phyloP scores from a whole-genome alignment of 352 stramenopile species.

The Globisporangium viniferum region DNA sequence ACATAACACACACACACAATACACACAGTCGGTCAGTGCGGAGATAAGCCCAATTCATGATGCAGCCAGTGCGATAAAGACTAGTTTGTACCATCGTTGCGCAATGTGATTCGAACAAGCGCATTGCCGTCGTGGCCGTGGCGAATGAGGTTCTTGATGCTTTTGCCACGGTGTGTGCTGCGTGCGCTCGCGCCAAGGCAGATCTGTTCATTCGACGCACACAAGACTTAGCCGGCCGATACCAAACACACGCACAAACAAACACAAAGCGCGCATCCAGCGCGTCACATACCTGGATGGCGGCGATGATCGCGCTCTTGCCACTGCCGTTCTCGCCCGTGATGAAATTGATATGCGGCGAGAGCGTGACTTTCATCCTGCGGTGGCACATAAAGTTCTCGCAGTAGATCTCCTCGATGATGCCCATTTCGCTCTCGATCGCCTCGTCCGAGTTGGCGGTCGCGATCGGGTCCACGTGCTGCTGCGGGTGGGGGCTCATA shows the following conservation, averaged over 20 bases:
- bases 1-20: not conserved
- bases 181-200: slow-evolving; percentile 93
- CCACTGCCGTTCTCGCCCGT: slow-evolving; percentile 93
- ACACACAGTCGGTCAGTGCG: not conserved
- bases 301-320: slow-evolving; percentile 97
- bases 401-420: slow-evolving; percentile 94
- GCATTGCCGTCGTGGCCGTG: slow-evolving; percentile 85
- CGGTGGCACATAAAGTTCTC: slow-evolving; percentile 99
- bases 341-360: slow-evolving; percentile 85
- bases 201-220: slow-evolving; percentile 65
- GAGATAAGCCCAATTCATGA: not conserved
- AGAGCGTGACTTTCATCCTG: slow-evolving; percentile 87
- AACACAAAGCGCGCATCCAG: not conserved
- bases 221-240: not conserved
- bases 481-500: not conserved
- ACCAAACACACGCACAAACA: not conserved
- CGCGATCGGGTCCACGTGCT: not conserved
- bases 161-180: slow-evolving; percentile 93
- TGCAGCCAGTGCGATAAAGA: no score
- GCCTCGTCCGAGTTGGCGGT: slow-evolving; percentile 24
- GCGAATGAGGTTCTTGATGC: slow-evolving; percentile 94
- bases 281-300: slow-evolving; percentile 87
- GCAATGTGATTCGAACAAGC: slow-evolving; percentile 92
- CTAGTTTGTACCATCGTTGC: slow-evolving; percentile 70
- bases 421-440: slow-evolving; percentile 83